Evolutionary conservation across 371 early-diverging fungal species (phyloP).

Genomic region (Coemansia sp.): DNA sequence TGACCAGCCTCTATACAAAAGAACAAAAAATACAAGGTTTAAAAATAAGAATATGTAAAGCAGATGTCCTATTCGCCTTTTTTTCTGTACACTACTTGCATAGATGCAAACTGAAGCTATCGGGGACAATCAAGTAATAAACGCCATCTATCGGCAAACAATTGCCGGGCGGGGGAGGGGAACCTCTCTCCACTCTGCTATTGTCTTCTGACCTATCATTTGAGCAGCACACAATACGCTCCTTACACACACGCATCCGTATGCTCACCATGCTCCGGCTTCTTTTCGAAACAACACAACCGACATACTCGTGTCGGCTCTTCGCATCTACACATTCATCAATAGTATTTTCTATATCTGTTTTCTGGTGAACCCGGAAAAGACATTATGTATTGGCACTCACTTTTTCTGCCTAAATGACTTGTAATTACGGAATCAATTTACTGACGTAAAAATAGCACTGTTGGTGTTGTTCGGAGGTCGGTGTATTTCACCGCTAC

Average conservation of each 20-base stretch:
- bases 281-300: too few relatives aligned
- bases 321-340: neutral
- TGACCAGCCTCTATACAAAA: too few relatives aligned
- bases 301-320: neutral
- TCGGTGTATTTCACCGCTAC: neutral
- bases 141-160: slow-evolving; percentile 6
- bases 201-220: neutral
- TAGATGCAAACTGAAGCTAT: slow-evolving; percentile 4
- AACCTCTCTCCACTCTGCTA: neutral
- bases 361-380: neutral
- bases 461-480: neutral
- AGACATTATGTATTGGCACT: neutral
- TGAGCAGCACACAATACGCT: neutral
- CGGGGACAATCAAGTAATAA: slow-evolving; percentile 6
- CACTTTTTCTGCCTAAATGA: neutral
- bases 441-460: neutral
- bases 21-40: neutral
- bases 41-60: neutral
- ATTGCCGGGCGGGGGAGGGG: slow-evolving; percentile 3
- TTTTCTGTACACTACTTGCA: neutral
- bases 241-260: neutral
- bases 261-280: neutral
- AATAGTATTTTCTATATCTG: neutral
- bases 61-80: neutral
- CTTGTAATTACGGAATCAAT: neutral